Conservation (phyloP, 1,284 basidiomycete genomes). For the Pterulicium gracile region DNA sequence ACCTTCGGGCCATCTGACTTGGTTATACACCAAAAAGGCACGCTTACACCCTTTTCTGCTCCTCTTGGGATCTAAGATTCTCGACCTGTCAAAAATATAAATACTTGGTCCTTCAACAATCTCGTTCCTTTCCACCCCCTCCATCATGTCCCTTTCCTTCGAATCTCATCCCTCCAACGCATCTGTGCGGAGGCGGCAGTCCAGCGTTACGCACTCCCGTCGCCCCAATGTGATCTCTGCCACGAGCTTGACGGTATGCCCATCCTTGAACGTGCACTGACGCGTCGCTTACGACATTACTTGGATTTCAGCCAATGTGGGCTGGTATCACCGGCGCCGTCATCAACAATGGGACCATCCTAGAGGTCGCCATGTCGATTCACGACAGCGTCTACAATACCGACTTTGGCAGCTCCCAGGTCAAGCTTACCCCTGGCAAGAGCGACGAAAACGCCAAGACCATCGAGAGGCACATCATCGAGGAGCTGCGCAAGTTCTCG, state of each 20-base stretch:
- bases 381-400: slow-evolving; percentile 77
- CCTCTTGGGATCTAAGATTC: slow-evolving; percentile 2
- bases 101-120: slow-evolving; percentile 7
- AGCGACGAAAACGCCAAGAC: slow-evolving; percentile 40
- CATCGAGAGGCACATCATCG: slow-evolving; percentile 52
- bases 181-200: slow-evolving; percentile 54
- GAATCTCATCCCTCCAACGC: slow-evolving; percentile 45
- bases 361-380: slow-evolving; percentile 64
- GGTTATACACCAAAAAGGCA: too few relatives aligned
- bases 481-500: slow-evolving; percentile 56
- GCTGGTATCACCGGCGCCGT: slow-evolving; percentile 59
- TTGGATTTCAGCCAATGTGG: slow-evolving; percentile 62
- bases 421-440: slow-evolving; percentile 38
- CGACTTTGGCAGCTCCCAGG: slow-evolving; percentile 47
- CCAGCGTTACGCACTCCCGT: slow-evolving; percentile 33
- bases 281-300: slow-evolving; percentile 12
- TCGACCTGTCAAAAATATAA: background rate
- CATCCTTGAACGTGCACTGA: slow-evolving; percentile 10
- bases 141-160: slow-evolving; percentile 41
- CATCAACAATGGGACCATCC: slow-evolving; percentile 44
- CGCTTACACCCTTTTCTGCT: too few relatives aligned
- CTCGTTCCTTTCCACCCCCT: slow-evolving; percentile 14
- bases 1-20: too few relatives aligned
- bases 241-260: slow-evolving; percentile 54
- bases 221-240: slow-evolving; percentile 39